phyloP scores from a whole-genome alignment of 225 moss, liverwort and hornwort species.

The Ulota crispa region DNA sequence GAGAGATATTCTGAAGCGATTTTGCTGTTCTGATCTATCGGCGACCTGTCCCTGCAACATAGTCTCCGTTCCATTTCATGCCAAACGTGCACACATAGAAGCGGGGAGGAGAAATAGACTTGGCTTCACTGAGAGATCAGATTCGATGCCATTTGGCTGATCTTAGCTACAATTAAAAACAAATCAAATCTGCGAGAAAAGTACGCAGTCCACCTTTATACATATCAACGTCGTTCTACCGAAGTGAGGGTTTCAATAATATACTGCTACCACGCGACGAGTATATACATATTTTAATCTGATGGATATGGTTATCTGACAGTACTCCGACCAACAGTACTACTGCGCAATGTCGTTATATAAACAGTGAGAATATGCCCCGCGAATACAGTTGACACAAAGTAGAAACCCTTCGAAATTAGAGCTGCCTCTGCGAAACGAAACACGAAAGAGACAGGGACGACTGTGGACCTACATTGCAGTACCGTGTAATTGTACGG shows the following conservation, averaged over 20 bases:
- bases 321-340: neutral
- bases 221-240: constrained; percentile 9
- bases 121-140: constrained; percentile 9
- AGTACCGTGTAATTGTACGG: constrained; percentile 17
- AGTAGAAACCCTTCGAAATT: neutral
- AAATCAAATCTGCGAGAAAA: constrained; percentile 8
- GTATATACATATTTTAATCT: neutral
- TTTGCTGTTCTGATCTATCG: constrained; percentile 21
- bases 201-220: neutral
- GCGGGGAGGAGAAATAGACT: constrained; percentile 14
- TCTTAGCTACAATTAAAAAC: neutral
- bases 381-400: neutral
- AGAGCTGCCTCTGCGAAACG: constrained; percentile 1
- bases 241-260: constrained; percentile 24
- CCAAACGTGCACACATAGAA: constrained; percentile 6
- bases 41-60: constrained; percentile 16
- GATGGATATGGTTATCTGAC: neutral
- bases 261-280: neutral
- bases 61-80: constrained; percentile 20
- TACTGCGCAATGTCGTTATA: neutral
- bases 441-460: constrained; percentile 7
- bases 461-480: neutral
- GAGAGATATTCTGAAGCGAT: constrained; percentile 23
- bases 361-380: neutral
- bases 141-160: constrained; percentile 15